These are phyloP conservation scores for Colletotrichum sp. DNA, from an alignment of 2,329 filamentous ascomycete species.

Conservation along the genomic window DNA sequence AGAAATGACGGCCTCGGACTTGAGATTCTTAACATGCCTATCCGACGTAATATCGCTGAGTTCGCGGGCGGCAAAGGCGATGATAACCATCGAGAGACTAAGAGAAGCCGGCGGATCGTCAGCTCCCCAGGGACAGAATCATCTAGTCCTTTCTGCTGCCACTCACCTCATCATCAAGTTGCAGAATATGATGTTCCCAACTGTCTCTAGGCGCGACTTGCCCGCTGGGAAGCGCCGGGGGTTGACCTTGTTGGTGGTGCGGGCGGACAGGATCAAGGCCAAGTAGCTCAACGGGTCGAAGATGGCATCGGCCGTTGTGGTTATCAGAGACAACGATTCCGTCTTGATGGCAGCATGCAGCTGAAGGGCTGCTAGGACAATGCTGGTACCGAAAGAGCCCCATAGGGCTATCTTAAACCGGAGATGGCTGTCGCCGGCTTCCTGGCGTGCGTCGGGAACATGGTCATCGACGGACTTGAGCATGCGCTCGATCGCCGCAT, in stretches of 20 bases:
- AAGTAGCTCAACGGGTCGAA: conserved; percentile 92
- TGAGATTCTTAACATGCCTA: conserved; percentile 66
- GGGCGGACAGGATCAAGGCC: conserved; percentile 83
- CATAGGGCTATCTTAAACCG: conserved; percentile 71
- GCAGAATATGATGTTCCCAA: conserved; percentile 95
- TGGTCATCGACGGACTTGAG: conserved; percentile 94
- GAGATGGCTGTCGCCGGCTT: conserved; percentile 80
- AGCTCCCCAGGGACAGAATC: neutral
- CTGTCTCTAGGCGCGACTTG: conserved; percentile 92
- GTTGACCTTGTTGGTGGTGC: conserved; percentile 87
- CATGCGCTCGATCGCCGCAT: conserved; percentile 90
- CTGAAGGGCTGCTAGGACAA: conserved; percentile 79
- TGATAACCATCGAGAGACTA: conserved; percentile 83
- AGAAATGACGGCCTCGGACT: conserved; percentile 83
- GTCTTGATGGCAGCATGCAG: conserved; percentile 88
- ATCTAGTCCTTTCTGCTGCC: neutral
- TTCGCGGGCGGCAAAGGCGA: conserved; percentile 82
- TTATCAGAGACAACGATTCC: conserved; percentile 90
- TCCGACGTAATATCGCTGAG: conserved; percentile 52
- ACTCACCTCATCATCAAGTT: conserved; percentile 81
- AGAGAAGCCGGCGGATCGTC: neutral
- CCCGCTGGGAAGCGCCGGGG: conserved; percentile 86
- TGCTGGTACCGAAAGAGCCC: conserved; percentile 78
- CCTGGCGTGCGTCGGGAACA: conserved; percentile 78
- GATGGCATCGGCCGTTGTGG: conserved; percentile 97